Base-by-base conservation (phyloP, 306 rosid genomes). In the Sicyos baderoa region DNA sequence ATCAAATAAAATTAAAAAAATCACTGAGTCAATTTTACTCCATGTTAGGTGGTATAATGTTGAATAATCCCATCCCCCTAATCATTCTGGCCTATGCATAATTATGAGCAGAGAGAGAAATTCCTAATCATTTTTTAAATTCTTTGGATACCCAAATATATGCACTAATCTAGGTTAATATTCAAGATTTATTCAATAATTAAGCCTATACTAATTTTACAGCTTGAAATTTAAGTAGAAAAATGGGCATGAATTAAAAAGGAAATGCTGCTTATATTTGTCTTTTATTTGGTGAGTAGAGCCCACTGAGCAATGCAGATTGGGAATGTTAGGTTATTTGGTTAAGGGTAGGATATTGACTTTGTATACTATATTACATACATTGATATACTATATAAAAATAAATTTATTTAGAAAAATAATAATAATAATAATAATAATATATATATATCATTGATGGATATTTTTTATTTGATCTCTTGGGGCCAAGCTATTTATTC, bases 31-130 rank as follows among this genome's bases (percentile, higher is more conserved):
- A 44, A 65, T 22, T 32, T 65, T 45, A 44, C 71, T 65, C 54
- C 37, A 65, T 22, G 71, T 65, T 65, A 25, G 71, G 54, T 63
- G 69, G 4, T 22, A 65, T 65, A 45, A 44, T 65, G 14, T 21
- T 44, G 35, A 21, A n/a, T n/a, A n/a, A n/a, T n/a, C n/a, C 49
- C 49, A 61, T 29, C n/a, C 49, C 68, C 70, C 54, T 45, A 65
- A 65, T 65, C 54, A 65, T 65, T 65, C 40, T 44, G 14, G 21
- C 71, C 48, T 21, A 65, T 65, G 54, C 70, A 65, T 7, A 45
- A 65, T 12, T 13, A 47, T 19, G 54, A 14, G 13, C 37, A 21
- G 54, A 65, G 40, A 65, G 40, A 44, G 7, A 65, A 47, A 45
- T 14, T 65, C 71, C 54, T 45, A 45, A 65, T 63, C 52, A 18